Evolutionary conservation across 139 green algal genomes (phyloP).

Genomic region (Chlorella vulgaris): DNA sequence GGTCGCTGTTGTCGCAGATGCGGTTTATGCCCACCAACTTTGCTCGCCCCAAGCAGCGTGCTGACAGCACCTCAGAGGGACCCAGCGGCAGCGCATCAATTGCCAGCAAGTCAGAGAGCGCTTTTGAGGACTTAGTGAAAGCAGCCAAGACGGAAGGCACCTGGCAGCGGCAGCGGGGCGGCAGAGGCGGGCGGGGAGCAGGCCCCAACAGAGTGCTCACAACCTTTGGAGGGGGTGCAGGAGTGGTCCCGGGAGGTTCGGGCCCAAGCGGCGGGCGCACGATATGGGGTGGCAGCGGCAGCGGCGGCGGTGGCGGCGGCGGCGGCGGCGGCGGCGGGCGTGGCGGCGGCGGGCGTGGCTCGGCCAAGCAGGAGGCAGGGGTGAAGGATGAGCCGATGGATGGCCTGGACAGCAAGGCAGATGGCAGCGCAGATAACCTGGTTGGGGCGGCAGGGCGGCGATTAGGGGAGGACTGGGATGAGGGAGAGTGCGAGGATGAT

Average conservation of each 20-base stretch:
- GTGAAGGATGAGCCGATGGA: not conserved
- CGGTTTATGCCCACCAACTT: constrained; percentile 44
- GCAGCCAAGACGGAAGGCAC: constrained; percentile 44
- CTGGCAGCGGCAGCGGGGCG: constrained; percentile 30
- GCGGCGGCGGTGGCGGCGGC: constrained; percentile 6
- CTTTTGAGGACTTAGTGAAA: constrained; percentile 61
- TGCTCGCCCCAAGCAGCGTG: constrained; percentile 13
- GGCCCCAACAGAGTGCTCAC: not conserved
- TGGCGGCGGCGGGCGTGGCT: constrained; percentile 3
- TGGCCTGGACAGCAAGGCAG: not conserved
- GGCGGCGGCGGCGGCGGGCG: not conserved
- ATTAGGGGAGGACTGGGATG: not conserved
- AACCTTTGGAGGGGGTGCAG: constrained; percentile 36
- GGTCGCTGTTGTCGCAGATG: too few relatives aligned
- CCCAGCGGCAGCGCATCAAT: constrained; percentile 10
- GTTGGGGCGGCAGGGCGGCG: not conserved
- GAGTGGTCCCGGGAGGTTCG: not conserved
- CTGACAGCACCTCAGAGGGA: constrained; percentile 3
- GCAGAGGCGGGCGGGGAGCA: not conserved
- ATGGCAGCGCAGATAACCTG: too few relatives aligned
- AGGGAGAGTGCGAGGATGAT: not conserved
- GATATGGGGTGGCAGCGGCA: constrained; percentile 13
- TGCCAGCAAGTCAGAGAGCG: constrained; percentile 37
- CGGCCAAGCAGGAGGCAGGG: not conserved
- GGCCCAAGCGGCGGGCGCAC: constrained; percentile 14